Evolutionary conservation across 352 stramenopile species (phyloP).

Genomic region (Phytophthora nicotianae): DNA sequence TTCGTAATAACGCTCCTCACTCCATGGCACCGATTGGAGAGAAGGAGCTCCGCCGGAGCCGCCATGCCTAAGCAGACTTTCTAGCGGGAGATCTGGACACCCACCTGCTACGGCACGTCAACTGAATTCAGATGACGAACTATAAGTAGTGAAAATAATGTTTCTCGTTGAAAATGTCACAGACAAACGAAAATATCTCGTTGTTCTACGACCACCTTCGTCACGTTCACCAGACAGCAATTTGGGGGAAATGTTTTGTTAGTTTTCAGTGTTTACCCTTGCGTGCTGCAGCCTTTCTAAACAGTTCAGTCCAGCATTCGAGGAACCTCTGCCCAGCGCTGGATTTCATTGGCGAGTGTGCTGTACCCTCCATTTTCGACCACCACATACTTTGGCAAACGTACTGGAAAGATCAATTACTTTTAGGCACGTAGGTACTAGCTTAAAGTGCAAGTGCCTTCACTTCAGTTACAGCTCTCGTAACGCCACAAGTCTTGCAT

Average conservation of each 20-base stretch:
- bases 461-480: background rate
- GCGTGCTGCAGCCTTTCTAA: background rate
- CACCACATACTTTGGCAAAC: background rate
- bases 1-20: background rate
- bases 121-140: background rate
- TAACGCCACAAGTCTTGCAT: background rate
- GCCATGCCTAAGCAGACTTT: conserved; percentile 10
- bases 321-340: background rate
- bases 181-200: too few relatives aligned
- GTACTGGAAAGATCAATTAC: background rate
- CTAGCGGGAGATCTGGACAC: conserved; percentile 8
- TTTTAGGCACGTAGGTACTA: too few relatives aligned
- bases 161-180: too few relatives aligned
- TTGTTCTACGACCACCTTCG: too few relatives aligned
- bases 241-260: too few relatives aligned
- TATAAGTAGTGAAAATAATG: too few relatives aligned
- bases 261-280: too few relatives aligned
- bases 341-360: too few relatives aligned
- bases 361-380: too few relatives aligned
- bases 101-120: background rate
- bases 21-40: background rate
- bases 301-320: background rate
- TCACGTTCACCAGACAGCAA: too few relatives aligned
- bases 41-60: background rate
- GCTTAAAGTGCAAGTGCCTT: background rate